phyloP scores from a whole-genome alignment of 257 asterid genomes.

The Solanum pinnatisectum region DNA sequence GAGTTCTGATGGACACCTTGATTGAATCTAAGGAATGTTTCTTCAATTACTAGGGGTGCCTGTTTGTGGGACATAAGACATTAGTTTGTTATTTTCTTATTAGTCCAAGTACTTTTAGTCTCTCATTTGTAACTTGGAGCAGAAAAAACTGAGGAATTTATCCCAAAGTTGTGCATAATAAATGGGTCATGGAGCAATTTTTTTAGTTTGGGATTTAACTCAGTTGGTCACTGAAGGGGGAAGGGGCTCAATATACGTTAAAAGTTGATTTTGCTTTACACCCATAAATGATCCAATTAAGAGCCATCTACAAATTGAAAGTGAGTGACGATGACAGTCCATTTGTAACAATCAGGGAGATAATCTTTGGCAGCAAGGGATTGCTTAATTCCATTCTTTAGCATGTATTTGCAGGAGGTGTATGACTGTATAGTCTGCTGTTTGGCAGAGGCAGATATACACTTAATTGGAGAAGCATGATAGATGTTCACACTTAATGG shows the following conservation, averaged over 20 bases:
- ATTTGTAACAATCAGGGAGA: background rate
- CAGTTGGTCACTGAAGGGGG: background rate
- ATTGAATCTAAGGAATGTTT: background rate
- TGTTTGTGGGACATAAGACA: background rate
- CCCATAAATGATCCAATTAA: background rate
- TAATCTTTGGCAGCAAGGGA: background rate
- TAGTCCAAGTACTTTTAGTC: background rate
- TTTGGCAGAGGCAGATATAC: background rate
- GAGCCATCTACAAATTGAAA: background rate
- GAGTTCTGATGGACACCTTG: background rate
- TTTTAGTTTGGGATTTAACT: background rate
- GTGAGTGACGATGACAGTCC: background rate
- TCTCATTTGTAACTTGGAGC: background rate
- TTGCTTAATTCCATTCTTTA: background rate
- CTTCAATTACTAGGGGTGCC: background rate
- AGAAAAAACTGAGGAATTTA: background rate
- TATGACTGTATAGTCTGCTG: background rate
- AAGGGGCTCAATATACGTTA: background rate
- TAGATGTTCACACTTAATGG: background rate
- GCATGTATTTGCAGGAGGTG: background rate
- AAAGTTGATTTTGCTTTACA: background rate
- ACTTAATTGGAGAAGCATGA: background rate
- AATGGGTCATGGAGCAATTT: background rate
- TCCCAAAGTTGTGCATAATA: background rate
- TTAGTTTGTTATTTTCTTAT: background rate